phyloP scores from a whole-genome alignment of 306 rosid species.

The Acacia acuminata region DNA sequence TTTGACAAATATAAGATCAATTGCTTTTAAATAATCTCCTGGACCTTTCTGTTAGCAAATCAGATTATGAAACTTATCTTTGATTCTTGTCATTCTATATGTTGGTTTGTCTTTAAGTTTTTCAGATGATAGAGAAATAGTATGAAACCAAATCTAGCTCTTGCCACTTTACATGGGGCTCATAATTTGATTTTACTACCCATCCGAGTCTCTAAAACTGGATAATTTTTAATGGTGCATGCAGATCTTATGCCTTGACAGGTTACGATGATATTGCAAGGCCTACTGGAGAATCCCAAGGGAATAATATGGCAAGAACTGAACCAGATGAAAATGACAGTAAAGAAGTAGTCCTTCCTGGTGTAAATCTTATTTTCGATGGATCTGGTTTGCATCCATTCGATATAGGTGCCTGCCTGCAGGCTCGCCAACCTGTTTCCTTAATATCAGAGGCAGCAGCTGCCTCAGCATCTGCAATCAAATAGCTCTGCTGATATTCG shows the following conservation, averaged over 20 bases:
- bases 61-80: neutral
- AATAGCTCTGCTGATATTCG: conserved; percentile 41
- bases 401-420: conserved; percentile 92
- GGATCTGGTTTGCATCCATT: conserved; percentile 88
- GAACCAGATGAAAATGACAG: conserved; percentile 80
- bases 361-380: conserved; percentile 86
- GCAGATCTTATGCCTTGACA: conserved; percentile 77
- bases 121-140: conserved; percentile 12
- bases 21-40: neutral
- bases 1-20: neutral
- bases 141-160: conserved; percentile 10
- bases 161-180: conserved; percentile 13
- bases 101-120: neutral
- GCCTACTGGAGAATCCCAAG: conserved; percentile 54
- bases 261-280: conserved; percentile 61
- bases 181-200: conserved; percentile 31
- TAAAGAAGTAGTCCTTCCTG: conserved; percentile 85
- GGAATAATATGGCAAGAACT: conserved; percentile 45
- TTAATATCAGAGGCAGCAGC: conserved; percentile 85
- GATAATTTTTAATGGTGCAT: conserved; percentile 35
- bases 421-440: conserved; percentile 87
- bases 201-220: conserved; percentile 26
- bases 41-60: neutral
- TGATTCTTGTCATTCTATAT: neutral
- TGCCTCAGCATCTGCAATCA: conserved; percentile 61